These are phyloP conservation scores for Hirsutella thompsonii DNA, from an alignment of 2,329 filamentous ascomycete genomes.

Conservation along the genomic window DNA sequence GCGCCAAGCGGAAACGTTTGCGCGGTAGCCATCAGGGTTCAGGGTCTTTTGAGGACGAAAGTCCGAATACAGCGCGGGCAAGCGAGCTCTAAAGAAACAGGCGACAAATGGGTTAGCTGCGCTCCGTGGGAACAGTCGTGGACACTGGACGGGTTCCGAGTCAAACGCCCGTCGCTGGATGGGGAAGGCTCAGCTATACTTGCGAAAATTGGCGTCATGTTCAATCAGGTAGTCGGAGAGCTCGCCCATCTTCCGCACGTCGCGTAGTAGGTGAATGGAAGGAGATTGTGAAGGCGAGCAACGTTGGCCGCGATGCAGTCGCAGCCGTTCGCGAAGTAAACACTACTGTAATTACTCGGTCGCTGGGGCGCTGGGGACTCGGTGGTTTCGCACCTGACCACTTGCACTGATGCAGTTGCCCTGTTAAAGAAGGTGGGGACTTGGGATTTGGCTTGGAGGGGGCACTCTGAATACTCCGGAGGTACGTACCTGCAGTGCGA, in stretches of 20 bases:
- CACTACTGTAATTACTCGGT: too few species aligned
- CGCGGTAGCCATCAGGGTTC: constrained; percentile 75
- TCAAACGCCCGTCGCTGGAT: not conserved
- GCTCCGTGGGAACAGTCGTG: not conserved
- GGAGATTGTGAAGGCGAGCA: not conserved
- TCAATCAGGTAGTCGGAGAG: constrained; percentile 54
- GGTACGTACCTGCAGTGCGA: too few species aligned
- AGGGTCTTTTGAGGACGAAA: constrained; percentile 61
- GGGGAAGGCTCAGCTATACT: constrained; percentile 20
- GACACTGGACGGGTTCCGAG: not conserved
- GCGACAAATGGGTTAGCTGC: not conserved
- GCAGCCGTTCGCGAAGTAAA: not conserved
- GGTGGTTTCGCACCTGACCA: not conserved
- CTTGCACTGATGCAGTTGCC: not conserved
- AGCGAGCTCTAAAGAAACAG: constrained; percentile 46
- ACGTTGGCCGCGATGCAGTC: not conserved
- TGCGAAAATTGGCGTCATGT: constrained; percentile 49
- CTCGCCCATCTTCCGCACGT: constrained; percentile 38
- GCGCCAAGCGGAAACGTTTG: constrained; percentile 71
- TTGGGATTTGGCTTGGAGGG: too few species aligned
- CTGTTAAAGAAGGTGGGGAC: too few species aligned
- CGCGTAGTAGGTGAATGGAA: not conserved
- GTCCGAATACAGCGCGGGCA: constrained; percentile 81
- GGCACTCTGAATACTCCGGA: too few species aligned
- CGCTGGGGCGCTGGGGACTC: too few species aligned